These are phyloP conservation scores for Nicotiana knightiana DNA, from an alignment of 257 asterid genomes.

Conservation along the genomic window DNA sequence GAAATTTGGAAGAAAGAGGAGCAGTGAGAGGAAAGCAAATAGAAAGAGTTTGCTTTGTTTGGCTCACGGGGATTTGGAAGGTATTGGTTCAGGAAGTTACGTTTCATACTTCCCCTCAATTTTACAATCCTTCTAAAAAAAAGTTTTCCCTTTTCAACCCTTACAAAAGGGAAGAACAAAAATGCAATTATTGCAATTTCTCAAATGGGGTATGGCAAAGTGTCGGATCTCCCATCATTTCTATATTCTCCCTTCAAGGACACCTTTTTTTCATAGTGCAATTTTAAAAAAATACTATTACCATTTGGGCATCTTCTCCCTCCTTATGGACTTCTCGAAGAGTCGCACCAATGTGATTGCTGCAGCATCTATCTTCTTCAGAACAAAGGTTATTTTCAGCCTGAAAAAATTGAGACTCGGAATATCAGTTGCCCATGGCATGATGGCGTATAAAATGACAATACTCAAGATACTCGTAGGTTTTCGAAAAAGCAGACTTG, in stretches of 20 bases:
- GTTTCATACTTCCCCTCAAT: not conserved
- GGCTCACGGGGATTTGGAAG: not conserved
- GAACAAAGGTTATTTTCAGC: slow-evolving; percentile 28
- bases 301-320: slow-evolving; percentile 57
- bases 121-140: not conserved
- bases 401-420: slow-evolving; percentile 32
- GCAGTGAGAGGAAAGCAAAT: not conserved
- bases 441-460: not conserved
- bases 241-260: not conserved
- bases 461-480: not conserved
- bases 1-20: not conserved
- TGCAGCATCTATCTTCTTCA: slow-evolving; percentile 21
- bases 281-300: slow-evolving; percentile 15
- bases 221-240: not conserved
- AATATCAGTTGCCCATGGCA: not conserved
- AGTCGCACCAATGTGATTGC: slow-evolving; percentile 38
- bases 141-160: not conserved
- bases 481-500: not conserved
- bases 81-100: not conserved
- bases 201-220: not conserved
- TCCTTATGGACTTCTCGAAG: slow-evolving; percentile 39
- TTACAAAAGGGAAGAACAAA: not conserved
- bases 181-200: not conserved
- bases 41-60: not conserved
- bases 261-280: not conserved